Conservation (phyloP, 2,329 filamentous ascomycete species). For the Grosmannia huntii region DNA sequence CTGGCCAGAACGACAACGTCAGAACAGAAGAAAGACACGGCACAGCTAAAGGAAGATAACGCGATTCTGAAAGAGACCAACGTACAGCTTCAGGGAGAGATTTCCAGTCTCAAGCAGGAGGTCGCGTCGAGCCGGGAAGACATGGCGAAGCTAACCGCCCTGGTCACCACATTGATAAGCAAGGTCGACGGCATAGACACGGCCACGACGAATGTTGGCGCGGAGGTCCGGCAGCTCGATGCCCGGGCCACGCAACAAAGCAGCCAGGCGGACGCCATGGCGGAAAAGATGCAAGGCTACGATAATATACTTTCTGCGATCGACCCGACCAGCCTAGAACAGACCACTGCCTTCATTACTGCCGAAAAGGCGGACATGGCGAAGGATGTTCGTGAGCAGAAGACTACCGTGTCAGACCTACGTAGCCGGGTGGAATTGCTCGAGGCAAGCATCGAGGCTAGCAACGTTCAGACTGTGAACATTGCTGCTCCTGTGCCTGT, state of each 20-base stretch:
- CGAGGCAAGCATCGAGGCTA: neutral
- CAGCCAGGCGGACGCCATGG: neutral
- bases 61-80: neutral
- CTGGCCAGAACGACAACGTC: neutral
- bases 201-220: neutral
- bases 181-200: neutral
- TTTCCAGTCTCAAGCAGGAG: neutral
- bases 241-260: neutral
- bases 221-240: neutral
- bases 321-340: neutral
- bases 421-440: neutral
- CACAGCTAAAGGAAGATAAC: neutral
- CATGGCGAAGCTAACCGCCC: neutral
- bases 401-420: neutral
- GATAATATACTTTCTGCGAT: constrained; percentile 1
- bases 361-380: neutral
- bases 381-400: neutral
- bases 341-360: constrained; percentile 1
- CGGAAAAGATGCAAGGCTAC: neutral
- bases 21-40: neutral
- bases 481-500: neutral
- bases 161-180: neutral
- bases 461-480: neutral
- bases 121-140: neutral
- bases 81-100: neutral